Evolutionary conservation across 352 stramenopile genomes (phyloP).

Genomic region (Globisporangium sylvaticum): DNA sequence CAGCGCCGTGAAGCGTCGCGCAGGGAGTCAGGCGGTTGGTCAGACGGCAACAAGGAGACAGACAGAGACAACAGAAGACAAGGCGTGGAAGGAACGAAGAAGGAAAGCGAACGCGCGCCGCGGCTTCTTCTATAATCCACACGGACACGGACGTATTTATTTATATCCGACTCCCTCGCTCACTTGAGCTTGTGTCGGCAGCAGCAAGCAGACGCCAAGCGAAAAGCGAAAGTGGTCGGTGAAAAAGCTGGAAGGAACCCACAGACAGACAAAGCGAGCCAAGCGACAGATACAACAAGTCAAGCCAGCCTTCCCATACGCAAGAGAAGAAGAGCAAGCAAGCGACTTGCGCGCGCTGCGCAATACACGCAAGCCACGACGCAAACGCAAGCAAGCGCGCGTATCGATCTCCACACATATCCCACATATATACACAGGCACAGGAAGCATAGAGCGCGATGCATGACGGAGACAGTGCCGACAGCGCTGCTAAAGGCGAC

Average conservation of each 20-base stretch:
- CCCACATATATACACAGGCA: neutral
- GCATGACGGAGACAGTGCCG: slow-evolving; percentile 14
- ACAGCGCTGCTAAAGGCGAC: neutral
- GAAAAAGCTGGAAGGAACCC: neutral
- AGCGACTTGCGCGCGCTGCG: neutral
- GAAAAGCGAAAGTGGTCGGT: neutral
- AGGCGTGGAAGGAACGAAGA: neutral
- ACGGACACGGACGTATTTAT: neutral
- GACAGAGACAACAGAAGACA: neutral
- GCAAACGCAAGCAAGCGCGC: neutral
- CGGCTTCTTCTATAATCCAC: slow-evolving; percentile 8
- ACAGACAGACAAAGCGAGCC: neutral
- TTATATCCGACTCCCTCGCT: slow-evolving; percentile 3
- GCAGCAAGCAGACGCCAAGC: neutral
- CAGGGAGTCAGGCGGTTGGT: neutral
- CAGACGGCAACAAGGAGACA: neutral
- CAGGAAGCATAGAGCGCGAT: neutral
- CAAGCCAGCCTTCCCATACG: neutral
- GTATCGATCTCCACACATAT: neutral
- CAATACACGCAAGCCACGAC: neutral
- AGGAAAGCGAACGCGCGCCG: neutral
- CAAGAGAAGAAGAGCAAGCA: neutral
- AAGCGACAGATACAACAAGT: neutral
- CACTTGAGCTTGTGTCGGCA: no score
- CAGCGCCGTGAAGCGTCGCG: neutral